These are phyloP conservation scores for Metschnikowia bowlesiae DNA, from an alignment of 805 yeast genomes.

Conservation along the genomic window DNA sequence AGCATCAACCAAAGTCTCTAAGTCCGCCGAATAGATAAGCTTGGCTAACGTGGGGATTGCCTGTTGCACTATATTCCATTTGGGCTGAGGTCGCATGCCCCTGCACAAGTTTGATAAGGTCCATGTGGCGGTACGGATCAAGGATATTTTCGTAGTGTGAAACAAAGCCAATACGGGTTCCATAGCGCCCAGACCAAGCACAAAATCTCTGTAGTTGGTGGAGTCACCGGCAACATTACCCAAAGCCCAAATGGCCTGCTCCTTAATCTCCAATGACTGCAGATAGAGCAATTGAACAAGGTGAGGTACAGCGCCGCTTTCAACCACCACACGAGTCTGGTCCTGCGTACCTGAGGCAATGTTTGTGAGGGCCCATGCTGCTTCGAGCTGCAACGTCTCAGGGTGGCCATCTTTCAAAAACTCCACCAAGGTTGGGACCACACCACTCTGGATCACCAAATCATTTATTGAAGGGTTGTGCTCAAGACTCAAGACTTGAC, in stretches of 20 bases:
- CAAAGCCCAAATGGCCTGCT: conserved; percentile 98
- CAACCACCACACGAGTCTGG: conserved; percentile 88
- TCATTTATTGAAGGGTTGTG: conserved; percentile 89
- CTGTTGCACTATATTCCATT: conserved; percentile 81
- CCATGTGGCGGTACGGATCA: conserved; percentile 97
- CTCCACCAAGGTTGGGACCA: conserved; percentile 83
- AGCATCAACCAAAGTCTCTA: conserved; percentile 93
- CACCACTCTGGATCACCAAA: conserved; percentile 87
- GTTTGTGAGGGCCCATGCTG: conserved; percentile 99
- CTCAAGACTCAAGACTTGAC: conserved; percentile 91
- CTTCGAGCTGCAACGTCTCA: conserved; percentile 89
- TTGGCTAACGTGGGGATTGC: conserved; percentile 91
- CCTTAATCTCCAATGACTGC: conserved; percentile 84
- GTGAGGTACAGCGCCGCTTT: conserved; percentile 88
- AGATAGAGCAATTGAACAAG: conserved; percentile 81
- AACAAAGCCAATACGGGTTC: conserved; percentile 78
- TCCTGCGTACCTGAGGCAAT: conserved; percentile 91
- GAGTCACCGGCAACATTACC: conserved; percentile 99
- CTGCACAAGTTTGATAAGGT: conserved; percentile 94
- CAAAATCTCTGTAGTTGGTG: conserved; percentile 83
- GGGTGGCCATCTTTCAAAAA: conserved; percentile 74
- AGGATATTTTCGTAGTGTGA: conserved; percentile 76
- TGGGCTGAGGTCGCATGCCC: conserved; percentile 94
- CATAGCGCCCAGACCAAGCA: conserved; percentile 81
- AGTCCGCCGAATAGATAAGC: conserved; percentile 83